Base-by-base conservation (phyloP, 2,329 filamentous ascomycete genomes). In the Paraconiothyrium sp. region DNA sequence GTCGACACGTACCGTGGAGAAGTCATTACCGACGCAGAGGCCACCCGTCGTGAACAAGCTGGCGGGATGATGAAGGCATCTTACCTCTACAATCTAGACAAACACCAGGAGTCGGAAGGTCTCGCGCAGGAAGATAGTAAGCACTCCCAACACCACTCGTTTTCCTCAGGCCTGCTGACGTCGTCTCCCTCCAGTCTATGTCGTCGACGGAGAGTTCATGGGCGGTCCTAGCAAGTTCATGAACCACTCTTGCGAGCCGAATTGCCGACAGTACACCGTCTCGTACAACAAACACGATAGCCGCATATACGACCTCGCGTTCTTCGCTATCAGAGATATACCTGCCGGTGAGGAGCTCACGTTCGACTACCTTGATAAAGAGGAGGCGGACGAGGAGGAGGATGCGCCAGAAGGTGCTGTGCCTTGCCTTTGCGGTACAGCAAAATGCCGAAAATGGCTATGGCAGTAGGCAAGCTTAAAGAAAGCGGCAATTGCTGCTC, bases 171-270 rank as follows among this genome's bases (percentile, higher is more conserved):
- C 8, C n/a, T 4, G n/a, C 16, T 52, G 16, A 39, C 49, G 1
- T 39, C 9, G 10, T 16, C 39, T 37, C 16, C 32, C 24, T 32
- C 7, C 20, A 52, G 49, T 79, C 8, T 85, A 82, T 60, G 80
- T 84, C 0, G 80, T 86, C 0, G 84, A 87, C 57, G 92, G 92
- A 11, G 89, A 94, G 74, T 91, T 90, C 75, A 88, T 90, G 82
- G 91, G 92, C 0, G 91, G 91, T 0, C 90, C 91, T 0, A 92
- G 91, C 0, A 86, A 92, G 2, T 95, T 94, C 77, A 91, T 94
- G 75, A 95, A 95, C 70, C 92, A 95, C 75, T 91, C 87, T 1
- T 94, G 92, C 74, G 86, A 92, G 4, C 92, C 92, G 0, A 94
- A 94, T 71, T 85, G 93, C 72, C 84, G 90, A 14, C 92, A 93